Conservation (phyloP, 208 protist genomes). For the Novymonas esmeraldas region DNA sequence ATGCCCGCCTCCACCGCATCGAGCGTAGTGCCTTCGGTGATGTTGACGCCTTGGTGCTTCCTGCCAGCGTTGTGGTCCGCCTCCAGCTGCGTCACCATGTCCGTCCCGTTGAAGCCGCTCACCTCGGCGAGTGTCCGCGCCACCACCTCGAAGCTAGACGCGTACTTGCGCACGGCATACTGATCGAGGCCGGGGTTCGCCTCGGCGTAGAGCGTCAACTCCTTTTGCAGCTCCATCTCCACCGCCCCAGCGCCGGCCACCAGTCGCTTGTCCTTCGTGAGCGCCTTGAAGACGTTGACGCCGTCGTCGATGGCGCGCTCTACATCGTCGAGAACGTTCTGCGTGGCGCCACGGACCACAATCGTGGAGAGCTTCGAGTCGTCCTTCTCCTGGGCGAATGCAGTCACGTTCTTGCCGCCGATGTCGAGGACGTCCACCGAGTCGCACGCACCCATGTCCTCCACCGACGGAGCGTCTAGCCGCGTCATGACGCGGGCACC, state of each 20-base stretch:
- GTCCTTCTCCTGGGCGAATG: slow-evolving; percentile 95
- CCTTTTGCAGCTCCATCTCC: slow-evolving; percentile 96
- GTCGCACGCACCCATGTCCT: slow-evolving; percentile 97
- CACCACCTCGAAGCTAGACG: slow-evolving; percentile 97
- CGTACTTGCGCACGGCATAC: slow-evolving; percentile 98
- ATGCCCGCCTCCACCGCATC: slow-evolving; percentile 91
- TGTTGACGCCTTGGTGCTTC: slow-evolving; percentile 92
- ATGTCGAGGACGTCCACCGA: slow-evolving; percentile 96
- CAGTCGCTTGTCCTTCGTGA: slow-evolving; percentile 95
- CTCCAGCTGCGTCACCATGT: slow-evolving; percentile 96
- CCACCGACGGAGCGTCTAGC: slow-evolving; percentile 89
- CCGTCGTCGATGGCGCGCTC: slow-evolving; percentile 97
- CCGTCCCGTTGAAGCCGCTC: slow-evolving; percentile 95
- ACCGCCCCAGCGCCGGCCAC: slow-evolving; percentile 97
- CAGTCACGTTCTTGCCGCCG: slow-evolving; percentile 94
- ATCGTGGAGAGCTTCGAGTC: slow-evolving; percentile 98
- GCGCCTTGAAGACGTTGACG: slow-evolving; percentile 98
- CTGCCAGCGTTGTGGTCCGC: slow-evolving; percentile 95
- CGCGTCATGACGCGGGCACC: slow-evolving; percentile 95
- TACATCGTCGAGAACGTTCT: slow-evolving; percentile 98
- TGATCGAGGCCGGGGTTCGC: slow-evolving; percentile 96
- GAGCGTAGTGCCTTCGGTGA: slow-evolving; percentile 86
- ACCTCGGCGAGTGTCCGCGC: slow-evolving; percentile 98
- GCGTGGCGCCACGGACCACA: slow-evolving; percentile 98
- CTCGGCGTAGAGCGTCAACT: slow-evolving; percentile 88